Percentiles rank a stretch among this genome's conserved stretches.
phyloP scores from a whole-genome alignment of 805 yeast genomes.

The Yarrowia yakushimensis region DNA sequence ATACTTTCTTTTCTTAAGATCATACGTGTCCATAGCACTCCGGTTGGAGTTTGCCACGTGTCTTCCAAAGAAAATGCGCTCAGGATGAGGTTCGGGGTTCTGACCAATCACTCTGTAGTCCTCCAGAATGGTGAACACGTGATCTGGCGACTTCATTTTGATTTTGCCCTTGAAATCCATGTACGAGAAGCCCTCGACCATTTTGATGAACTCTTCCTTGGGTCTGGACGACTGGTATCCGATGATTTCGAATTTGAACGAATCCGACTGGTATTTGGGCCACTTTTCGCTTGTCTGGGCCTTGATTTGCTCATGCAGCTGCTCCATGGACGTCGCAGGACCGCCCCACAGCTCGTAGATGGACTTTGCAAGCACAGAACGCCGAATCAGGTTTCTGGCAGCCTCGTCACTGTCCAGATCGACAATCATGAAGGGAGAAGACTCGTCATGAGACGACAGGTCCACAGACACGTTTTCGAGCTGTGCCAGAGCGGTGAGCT shows the following conservation, averaged over 20 bases:
- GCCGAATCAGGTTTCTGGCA: constrained; percentile 58
- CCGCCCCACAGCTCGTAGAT: constrained; percentile 83
- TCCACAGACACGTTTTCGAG: constrained; percentile 55
- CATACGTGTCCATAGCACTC: constrained; percentile 70
- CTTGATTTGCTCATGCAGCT: constrained; percentile 53
- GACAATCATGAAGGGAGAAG: constrained; percentile 66
- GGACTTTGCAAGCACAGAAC: constrained; percentile 69
- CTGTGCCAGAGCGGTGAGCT: constrained; percentile 78
- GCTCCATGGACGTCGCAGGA: constrained; percentile 52
- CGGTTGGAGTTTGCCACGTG: constrained; percentile 62
- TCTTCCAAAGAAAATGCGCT: constrained; percentile 70
- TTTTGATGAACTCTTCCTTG: constrained; percentile 49
- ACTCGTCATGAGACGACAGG: constrained; percentile 53
- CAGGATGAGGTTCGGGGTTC: constrained; percentile 48
- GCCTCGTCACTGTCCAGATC: constrained; percentile 61
- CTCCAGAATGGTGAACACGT: constrained; percentile 68
- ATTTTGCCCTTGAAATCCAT: constrained; percentile 75
- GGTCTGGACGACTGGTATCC: constrained; percentile 67
- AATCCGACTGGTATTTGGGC: constrained; percentile 42
- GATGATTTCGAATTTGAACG: constrained; percentile 82
- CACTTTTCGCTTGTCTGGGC: constrained; percentile 32
- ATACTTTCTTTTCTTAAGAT: constrained; percentile 74
- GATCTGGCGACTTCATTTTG: constrained; percentile 70
- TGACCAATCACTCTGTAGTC: constrained; percentile 49
- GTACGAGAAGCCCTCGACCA: constrained; percentile 70